Evolutionary conservation across 345 rosid genomes (phyloP), one percentile per base, ranked within the genome.

Genomic region (Schrenkiella parvula): DNA sequence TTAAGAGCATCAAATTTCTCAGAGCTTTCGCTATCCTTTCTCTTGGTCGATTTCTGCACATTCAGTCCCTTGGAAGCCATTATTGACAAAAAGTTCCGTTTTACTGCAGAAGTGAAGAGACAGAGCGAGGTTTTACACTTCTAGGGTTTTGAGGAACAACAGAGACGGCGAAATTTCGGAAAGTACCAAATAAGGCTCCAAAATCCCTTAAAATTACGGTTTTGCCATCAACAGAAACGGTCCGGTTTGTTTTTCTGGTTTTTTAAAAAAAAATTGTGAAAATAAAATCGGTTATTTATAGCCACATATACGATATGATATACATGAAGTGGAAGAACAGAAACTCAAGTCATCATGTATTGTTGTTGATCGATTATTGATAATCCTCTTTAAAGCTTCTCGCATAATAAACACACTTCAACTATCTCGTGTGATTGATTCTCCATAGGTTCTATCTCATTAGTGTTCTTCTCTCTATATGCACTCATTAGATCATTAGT

Each of bases 111-210:
- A 22, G 29, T 28, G 26, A 1, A 34, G 73, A 43, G 64, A 53
- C 11, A 26, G 32, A 57, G 61, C 56, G 52, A 60, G 56, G 71
- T 76, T 69, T 70, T 5, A 63, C 37, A 47, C 2, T 55, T 44
- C 66, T 77, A 77, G 80, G 80, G 80, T 77, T 77, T 77, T 31
- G 64, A 38, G 52, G 26, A 23, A 60, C 57, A 58, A 22, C 41
- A 59, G 39, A 32, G 70, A 52, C 8, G 26, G 66, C 48, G 48
- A 37, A 25, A 32, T 50, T 39, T 19, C 3, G 2, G 0, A 42
- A 62, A 63, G 15, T 41, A 43, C 35, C 13, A 63, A 53, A 43
- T 13, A 23, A 56, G 65, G 28, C 50, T 15, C 39, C 42, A 18
- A 37, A 9, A 0, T n/a, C 21, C 21, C 18, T 1, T 22, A 0